Evolutionary conservation across 2,329 filamentous ascomycete genomes (phyloP), one percentile per base, ranked within the genome.

Genomic region (Sclerotiophoma versabilis): DNA sequence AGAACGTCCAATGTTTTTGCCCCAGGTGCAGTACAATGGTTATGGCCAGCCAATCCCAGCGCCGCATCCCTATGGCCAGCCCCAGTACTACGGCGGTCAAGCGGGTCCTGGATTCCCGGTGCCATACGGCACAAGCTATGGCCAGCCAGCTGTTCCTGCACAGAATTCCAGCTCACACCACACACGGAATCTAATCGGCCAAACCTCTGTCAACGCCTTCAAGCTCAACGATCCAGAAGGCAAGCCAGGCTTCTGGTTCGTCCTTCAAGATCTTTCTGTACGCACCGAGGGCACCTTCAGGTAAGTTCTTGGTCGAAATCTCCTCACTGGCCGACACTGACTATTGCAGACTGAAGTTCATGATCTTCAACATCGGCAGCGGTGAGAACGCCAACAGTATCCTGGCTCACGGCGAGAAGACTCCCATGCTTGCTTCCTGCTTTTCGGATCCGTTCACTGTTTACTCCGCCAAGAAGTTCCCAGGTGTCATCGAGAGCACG

Each of bases 391-490:
- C 73, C 63, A 77, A 69, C 64, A 77, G 79, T 4, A 79, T 96
- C 56, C 78, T 96, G 53, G 95, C 92, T 73, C 88, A 84, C 30
- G 89, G 87, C 50, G 51, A 54, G 17, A 87, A 87, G 59, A 90
- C 91, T 0, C 91, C 91, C 0, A 89, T 97, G 11, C 83, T 98
- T 15, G 92, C 93, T 0, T 89, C 88, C 8, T 88, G 87, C 65
- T 98, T 93, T 76, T 96, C 91, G 41, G 90, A 96, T 4, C 83
- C 87, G 2, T 98, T 99, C 80, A 91, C 92, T 48, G 95, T 99
- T 25, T 98, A 89, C 77, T 96, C 91, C 2, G 95, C 95, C 41
- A 99, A 99, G 83, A 97, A 97, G 70, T 99, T 99, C 75, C 95
- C 95, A 0, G 95, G 95, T 33, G 95, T 99, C 1, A 96, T 96